Base-by-base conservation (phyloP, 2,329 filamentous ascomycete genomes). In the Exutisphaerella laricina region DNA sequence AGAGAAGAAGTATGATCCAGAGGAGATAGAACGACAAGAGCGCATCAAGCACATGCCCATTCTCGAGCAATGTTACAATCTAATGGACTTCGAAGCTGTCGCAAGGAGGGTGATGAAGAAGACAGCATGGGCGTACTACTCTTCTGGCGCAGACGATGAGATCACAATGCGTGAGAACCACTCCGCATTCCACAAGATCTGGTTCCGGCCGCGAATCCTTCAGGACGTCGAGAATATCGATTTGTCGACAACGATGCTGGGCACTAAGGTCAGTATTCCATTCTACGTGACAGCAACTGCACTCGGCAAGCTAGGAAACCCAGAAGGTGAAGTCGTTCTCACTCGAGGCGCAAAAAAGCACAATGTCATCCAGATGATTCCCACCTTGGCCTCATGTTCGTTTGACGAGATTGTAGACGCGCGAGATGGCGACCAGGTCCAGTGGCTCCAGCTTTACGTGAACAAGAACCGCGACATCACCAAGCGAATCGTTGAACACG, bases 261-360 rank as follows among this genome's bases (percentile, higher is more conserved):
- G 89, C 52, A 82, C 83, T 25, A 88, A 85, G 62, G 79, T 80
- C 50, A 79, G 82, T 50, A 85, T 94, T 35, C 92, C 92, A 16
- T 94, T 96, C 70, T 98, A 98, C 69, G 84, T 98, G 14, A 96
- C 92, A 1, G 92, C 92, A 32, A 97, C 92, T 5, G 92, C 92
- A 0, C 78, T 98, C 5, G 92, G 92, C 55, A 97, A 97, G 69
- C 80, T 98, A 3, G 92, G 92, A 45, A 78, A 98, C 63, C 85
- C 85, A 0, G 92, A 97, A 66, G 92, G 92, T 56, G 92, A 98
- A 66, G 88, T 96, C 4, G 74, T 95, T 7, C 77, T 98, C 45
- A 97, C 92, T 0, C 78, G 82, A 44, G 88, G 88, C 12, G 84
- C 92, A 2, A 75, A 77, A 62, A 86, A 84, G 61, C 90, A 97